These are phyloP conservation scores for Solanum pinnatisectum DNA, from an alignment of 257 asterid genomes.

Conservation along the genomic window DNA sequence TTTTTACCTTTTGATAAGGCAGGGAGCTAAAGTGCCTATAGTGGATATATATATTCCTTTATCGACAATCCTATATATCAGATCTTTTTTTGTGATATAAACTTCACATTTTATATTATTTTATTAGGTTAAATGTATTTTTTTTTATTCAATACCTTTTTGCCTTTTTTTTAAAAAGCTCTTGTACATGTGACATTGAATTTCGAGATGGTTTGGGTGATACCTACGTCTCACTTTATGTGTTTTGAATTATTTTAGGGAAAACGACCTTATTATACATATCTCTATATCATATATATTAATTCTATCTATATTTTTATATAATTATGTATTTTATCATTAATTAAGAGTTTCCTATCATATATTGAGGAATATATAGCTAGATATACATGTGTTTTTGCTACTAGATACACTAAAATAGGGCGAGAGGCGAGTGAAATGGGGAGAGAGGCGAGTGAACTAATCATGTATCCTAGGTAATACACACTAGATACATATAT, in stretches of 20 bases:
- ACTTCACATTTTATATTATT: not conserved
- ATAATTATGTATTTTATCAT: no score
- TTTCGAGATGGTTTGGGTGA: not conserved
- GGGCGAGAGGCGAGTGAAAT: no score
- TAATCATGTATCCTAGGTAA: not conserved
- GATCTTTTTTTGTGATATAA: not conserved
- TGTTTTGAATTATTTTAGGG: no score
- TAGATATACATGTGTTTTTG: no score
- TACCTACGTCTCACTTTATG: not conserved
- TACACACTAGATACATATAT: no score
- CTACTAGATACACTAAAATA: no score
- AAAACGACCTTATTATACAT: no score
- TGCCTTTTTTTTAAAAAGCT: no score
- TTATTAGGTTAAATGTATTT: not conserved
- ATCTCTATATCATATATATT: no score
- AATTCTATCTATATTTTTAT: no score
- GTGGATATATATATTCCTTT: not conserved
- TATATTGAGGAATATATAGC: no score
- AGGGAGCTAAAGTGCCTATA: not conserved
- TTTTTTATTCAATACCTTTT: no score
- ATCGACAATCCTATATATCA: not conserved
- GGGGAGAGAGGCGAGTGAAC: not conserved
- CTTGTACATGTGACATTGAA: not conserved
- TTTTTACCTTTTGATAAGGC: not conserved
- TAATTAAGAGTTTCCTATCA: fast-evolving